phyloP scores from a whole-genome alignment of 768 basidiomycete species.

The Pulveroboletus sp. region DNA sequence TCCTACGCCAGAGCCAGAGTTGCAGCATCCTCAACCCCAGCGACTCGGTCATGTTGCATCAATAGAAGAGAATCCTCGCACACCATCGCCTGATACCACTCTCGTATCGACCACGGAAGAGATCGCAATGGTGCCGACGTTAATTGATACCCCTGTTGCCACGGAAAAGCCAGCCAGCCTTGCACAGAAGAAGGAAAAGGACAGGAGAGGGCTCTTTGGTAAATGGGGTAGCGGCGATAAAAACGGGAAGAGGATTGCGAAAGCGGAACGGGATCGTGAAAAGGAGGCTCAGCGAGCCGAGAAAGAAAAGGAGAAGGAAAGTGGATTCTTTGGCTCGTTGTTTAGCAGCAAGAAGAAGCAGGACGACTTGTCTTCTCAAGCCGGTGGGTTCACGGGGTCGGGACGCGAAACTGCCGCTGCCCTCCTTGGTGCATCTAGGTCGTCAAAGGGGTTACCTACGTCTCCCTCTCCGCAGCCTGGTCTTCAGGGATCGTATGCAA shows the following conservation, averaged over 20 bases:
- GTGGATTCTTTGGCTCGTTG: conserved; percentile 86
- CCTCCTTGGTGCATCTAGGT: conserved; percentile 78
- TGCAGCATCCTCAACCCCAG: conserved; percentile 69
- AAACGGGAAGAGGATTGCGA: conserved; percentile 51
- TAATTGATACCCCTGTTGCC: conserved; percentile 17
- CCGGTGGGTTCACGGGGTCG: conserved; percentile 36
- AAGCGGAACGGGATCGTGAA: conserved; percentile 39
- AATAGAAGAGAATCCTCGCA: conserved; percentile 41
- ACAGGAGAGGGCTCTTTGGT: conserved; percentile 62
- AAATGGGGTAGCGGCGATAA: conserved; percentile 63
- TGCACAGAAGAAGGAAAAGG: conserved; percentile 58
- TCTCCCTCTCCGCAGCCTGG: conserved; percentile 53
- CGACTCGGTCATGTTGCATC: conserved; percentile 34
- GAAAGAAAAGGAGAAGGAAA: conserved; percentile 53
- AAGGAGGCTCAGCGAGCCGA: conserved; percentile 45
- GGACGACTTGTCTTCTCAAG: conserved; percentile 52
- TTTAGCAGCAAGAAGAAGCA: conserved; percentile 88
- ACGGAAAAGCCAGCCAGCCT: conserved; percentile 25
- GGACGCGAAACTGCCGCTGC: conserved; percentile 87
- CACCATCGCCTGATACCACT: conserved; percentile 53
- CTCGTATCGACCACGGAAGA: conserved; percentile 24
- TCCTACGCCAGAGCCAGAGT: conserved; percentile 34
- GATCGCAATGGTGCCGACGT: conserved; percentile 23
- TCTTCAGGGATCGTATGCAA: conserved; percentile 47
- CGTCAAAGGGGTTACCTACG: conserved; percentile 59